Evolutionary conservation across 768 basidiomycete species (phyloP).

Genomic region (Lactarius trivialis): DNA sequence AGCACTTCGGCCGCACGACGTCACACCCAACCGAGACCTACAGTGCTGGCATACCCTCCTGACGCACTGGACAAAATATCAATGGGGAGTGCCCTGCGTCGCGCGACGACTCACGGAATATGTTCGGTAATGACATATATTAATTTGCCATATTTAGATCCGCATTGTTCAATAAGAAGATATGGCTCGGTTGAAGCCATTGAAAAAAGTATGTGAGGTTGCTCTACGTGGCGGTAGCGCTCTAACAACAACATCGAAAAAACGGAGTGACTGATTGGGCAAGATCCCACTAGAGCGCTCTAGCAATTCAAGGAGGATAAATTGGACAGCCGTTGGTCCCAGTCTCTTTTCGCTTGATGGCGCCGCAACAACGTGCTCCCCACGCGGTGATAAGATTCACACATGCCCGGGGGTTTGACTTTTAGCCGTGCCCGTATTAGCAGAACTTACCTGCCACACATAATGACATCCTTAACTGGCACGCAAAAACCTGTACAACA

Average conservation of each 20-base stretch:
- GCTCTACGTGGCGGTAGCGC: constrained; percentile 18
- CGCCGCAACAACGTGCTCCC: not conserved
- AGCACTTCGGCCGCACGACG: constrained; percentile 5
- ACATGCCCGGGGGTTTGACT: constrained; percentile 6
- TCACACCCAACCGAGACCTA: constrained; percentile 20
- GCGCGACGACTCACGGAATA: constrained; percentile 32
- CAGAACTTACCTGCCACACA: constrained; percentile 9
- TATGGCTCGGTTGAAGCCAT: constrained; percentile 29
- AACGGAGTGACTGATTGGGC: constrained; percentile 15
- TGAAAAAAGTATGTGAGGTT: constrained; percentile 24
- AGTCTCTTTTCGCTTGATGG: not conserved
- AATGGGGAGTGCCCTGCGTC: constrained; percentile 20
- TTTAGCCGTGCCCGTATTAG: not conserved
- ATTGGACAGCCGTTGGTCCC: constrained; percentile 9
- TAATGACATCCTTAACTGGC: not conserved
- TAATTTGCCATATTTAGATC: constrained; percentile 36
- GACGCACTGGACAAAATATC: constrained; percentile 27
- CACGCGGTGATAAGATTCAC: constrained; percentile 12
- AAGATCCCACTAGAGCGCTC: constrained; percentile 13
- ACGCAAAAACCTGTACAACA: constrained; percentile 10
- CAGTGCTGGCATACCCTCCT: constrained; percentile 31
- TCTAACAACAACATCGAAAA: constrained; percentile 15
- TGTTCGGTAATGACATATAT: constrained; percentile 40
- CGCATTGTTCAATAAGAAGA: constrained; percentile 38
- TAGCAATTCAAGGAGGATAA: constrained; percentile 8